Evolutionary conservation across 148 eudicot genomes (phyloP), one percentile per base, ranked within the genome.

Genomic region (Mesembryanthemum crystallinum): DNA sequence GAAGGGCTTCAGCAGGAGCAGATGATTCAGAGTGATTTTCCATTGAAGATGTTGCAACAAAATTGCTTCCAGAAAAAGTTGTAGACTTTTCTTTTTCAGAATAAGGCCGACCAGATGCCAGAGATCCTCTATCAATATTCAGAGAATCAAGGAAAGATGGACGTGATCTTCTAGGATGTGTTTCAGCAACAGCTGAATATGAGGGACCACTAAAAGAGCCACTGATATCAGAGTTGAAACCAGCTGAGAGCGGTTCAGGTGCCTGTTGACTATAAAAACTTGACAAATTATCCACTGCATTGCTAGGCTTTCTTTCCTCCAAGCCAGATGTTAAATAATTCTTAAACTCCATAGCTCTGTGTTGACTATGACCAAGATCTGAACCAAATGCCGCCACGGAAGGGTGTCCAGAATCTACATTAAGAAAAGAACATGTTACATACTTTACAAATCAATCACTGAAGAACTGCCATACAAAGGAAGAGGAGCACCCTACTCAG

Each of bases 111-210:
- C 43, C 80, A 67, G 89, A 64, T 64, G 83, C 76, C 67, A 86
- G 76, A 79, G 94, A 60, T 60, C 73, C 86, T 83, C 61, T 92
- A 67, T 88, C 69, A 77, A 89, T 80, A 49, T 78, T 85, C 72
- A 94, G 89, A 62, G 96, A 87, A 86, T 92, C 97, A 69, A 95
- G 96, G 77, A 92, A 95, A 68, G 99, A 92, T 70, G 97, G 97
- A 65, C 96, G 94, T 20, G 88, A 76, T 88, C 88, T 86, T 81
- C 88, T 83, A 25, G 82, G 76, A 58, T 80, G 78, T 61, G 82
- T 74, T 68, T 88, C 98, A 76, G 85, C 64, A 13, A 72, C 74
- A 60, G 77, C 80, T 65, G 87, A 81, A 78, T 76, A 79, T 27
- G 59, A 71, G 65, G 83, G 79, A 55, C 42, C 85, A 67, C 72